Conservation (phyloP, 768 basidiomycete genomes). For the Suillus plorans region DNA sequence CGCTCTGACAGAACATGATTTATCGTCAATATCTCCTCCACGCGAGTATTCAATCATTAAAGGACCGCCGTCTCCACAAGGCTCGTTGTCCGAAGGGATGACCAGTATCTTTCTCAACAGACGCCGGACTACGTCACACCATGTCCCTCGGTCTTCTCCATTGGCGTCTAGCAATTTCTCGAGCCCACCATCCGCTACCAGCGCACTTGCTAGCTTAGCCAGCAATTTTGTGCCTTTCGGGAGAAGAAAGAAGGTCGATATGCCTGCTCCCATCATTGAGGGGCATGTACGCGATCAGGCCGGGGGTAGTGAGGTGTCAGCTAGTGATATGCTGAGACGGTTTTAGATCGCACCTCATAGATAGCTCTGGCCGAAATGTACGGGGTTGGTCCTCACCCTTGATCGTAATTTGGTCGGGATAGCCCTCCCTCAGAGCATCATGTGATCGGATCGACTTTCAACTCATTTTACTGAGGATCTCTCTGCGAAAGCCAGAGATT, state of each 20-base stretch:
- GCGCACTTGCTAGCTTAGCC: constrained; percentile 56
- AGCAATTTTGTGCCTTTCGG: constrained; percentile 68
- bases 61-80: constrained; percentile 58
- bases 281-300: constrained; percentile 21
- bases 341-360: constrained; percentile 12
- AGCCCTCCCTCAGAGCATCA: background rate
- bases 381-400: background rate
- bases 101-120: constrained; percentile 43
- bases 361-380: background rate
- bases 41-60: constrained; percentile 27
- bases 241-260: constrained; percentile 42
- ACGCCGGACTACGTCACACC: constrained; percentile 61
- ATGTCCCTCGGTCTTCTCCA: constrained; percentile 51
- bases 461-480: background rate
- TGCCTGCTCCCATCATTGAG: constrained; percentile 22
- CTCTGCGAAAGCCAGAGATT: background rate
- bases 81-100: constrained; percentile 62
- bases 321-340: constrained; percentile 39
- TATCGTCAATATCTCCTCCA: constrained; percentile 44
- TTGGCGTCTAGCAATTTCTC: constrained; percentile 28
- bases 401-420: background rate
- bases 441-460: background rate
- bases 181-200: constrained; percentile 40
- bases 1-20: constrained; percentile 57
- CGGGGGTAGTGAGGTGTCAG: constrained; percentile 29